Evolutionary conservation across 2,329 filamentous ascomycete genomes (phyloP), one percentile per base, ranked within the genome.

Genomic region (Sporothrix schenckii): DNA sequence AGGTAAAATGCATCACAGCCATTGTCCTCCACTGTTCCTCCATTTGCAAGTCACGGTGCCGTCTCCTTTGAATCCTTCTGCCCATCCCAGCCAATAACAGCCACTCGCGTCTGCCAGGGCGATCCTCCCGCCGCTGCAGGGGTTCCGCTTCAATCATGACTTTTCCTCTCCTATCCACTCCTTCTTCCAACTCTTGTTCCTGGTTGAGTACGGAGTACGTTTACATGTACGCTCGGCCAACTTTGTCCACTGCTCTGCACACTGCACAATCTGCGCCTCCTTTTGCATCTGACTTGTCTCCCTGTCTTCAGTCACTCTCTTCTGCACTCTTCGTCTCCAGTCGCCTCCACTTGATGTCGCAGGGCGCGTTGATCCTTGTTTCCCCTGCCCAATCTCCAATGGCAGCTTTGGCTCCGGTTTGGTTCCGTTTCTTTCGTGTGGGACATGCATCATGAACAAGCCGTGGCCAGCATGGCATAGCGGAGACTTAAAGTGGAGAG

Each of bases 301-400:
- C 2, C 52, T 21, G 21, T 10, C 34, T 34, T 34, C 2, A 24
- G 24, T 24, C 34, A 27, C 52, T 53, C 21, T 11, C 27, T 53
- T 53, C 11, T 21, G 16, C 19, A 6, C 24, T 14, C 13, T 54
- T 14, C 13, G 27, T 30, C 30, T 58, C 10, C 41, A 24, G 11
- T 61, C n/a, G n/a, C 34, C 56, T 44, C n/a, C 56, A 24, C 34
- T 21, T 2, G 19, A 44, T 19, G n/a, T 44, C 39, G n/a, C 56
- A 61, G 16, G 34, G 56, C 56, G 44, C 39, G 56, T 44, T 44
- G 34, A 44, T 44, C 56, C 56, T 61, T 41, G 34, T 61, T 61
- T 61, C 56, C n/a, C 56, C 44, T 24, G 27, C 24, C 54, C 54
- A 58, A 34, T 34, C 4, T 34, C 30, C 6, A 5, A 3, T 4